These are phyloP conservation scores for Akanthomyces uredinophilus DNA, from an alignment of 2,329 filamentous ascomycete species.

Conservation along the genomic window DNA sequence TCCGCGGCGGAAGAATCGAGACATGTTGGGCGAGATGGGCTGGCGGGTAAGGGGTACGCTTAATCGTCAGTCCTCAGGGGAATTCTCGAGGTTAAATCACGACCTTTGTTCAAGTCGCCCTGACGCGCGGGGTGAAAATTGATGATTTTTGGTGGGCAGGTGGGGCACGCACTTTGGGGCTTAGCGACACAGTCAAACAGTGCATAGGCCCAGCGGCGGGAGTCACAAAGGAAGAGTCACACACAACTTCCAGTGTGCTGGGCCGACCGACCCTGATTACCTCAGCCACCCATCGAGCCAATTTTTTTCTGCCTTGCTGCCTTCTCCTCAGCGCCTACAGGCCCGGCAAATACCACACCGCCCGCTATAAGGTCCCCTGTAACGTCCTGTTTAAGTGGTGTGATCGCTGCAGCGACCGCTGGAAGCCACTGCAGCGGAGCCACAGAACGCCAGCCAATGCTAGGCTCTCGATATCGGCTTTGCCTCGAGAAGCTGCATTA, in stretches of 20 bases:
- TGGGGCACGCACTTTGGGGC: constrained; percentile 35
- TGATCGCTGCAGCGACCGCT: neutral
- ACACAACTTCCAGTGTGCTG: constrained; percentile 7
- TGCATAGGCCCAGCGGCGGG: neutral
- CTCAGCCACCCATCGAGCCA: constrained; percentile 8
- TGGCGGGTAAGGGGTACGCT: neutral
- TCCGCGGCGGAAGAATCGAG: constrained; percentile 87
- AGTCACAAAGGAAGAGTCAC: neutral
- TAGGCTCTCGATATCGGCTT: constrained; percentile 17
- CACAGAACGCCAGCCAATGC: constrained; percentile 15
- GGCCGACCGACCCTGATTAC: constrained; percentile 17
- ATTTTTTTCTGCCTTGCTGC: neutral
- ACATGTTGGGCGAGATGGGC: constrained; percentile 57
- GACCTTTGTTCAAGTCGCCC: constrained; percentile 19
- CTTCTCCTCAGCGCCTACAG: neutral
- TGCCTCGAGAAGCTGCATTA: constrained; percentile 7
- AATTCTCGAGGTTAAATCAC: constrained; percentile 10
- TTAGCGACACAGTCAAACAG: constrained; percentile 27
- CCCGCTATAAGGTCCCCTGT: neutral
- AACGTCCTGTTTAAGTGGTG: neutral
- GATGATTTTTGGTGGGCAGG: constrained; percentile 38
- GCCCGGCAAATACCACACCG: neutral
- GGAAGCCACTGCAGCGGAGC: neutral
- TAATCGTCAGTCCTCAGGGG: constrained; percentile 7
- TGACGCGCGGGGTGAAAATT: constrained; percentile 28